Conservation (phyloP, 1,139 yeast genomes). For the Magnusiomyces sp. region DNA sequence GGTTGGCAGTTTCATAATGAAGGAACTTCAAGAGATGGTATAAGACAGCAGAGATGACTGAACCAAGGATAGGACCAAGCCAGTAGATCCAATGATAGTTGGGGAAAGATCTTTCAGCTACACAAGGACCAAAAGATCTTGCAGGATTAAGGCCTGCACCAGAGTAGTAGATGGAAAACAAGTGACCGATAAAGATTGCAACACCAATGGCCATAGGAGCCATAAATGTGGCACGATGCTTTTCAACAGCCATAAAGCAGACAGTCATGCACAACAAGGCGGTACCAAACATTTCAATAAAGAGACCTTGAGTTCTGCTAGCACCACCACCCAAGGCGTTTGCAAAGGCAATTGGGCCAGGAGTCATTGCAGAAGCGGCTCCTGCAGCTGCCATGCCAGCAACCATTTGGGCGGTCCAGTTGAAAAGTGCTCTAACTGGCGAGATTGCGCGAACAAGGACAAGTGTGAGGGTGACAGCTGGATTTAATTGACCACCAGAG, state of each 20-base stretch:
- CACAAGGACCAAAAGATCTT: slow-evolving; percentile 76
- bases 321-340: slow-evolving; percentile 67
- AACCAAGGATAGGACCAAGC: slow-evolving; percentile 76
- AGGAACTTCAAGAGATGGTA: slow-evolving; percentile 61
- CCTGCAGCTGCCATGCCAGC: slow-evolving; percentile 94
- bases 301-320: slow-evolving; percentile 68
- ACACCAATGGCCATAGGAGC: slow-evolving; percentile 84
- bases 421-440: slow-evolving; percentile 59
- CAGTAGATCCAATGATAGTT: slow-evolving; percentile 86
- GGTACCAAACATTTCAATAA: slow-evolving; percentile 79
- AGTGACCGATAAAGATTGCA: slow-evolving; percentile 73
- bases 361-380: slow-evolving; percentile 80
- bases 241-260: slow-evolving; percentile 77
- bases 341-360: slow-evolving; percentile 67
- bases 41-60: slow-evolving; percentile 55
- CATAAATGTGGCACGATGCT: slow-evolving; percentile 63
- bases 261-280: slow-evolving; percentile 67
- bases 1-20: slow-evolving; percentile 64
- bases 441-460: slow-evolving; percentile 64
- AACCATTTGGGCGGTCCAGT: slow-evolving; percentile 61
- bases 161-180: slow-evolving; percentile 73
- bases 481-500: slow-evolving; percentile 87
- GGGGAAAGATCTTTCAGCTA: slow-evolving; percentile 68
- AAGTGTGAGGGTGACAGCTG: slow-evolving; percentile 74
- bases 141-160: slow-evolving; percentile 95